These are phyloP conservation scores for Alternaria sp. DNA, from an alignment of 2,329 filamentous ascomycete species.

Conservation along the genomic window DNA sequence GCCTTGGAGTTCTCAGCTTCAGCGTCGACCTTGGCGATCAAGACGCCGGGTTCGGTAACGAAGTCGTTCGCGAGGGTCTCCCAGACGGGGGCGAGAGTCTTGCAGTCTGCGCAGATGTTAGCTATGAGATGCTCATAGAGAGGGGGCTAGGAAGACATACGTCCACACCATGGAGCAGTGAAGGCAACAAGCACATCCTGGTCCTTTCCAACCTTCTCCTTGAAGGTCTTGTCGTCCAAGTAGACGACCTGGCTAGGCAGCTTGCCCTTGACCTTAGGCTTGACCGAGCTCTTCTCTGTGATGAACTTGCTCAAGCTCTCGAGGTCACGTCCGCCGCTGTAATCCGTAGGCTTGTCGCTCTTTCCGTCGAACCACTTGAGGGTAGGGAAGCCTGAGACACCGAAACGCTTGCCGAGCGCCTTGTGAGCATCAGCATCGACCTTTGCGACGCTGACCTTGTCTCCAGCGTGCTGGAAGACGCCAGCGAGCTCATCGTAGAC, in stretches of 20 bases:
- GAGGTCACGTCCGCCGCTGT: slow-evolving; percentile 84
- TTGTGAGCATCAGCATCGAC: slow-evolving; percentile 93
- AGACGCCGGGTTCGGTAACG: slow-evolving; percentile 74
- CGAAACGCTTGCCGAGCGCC: slow-evolving; percentile 81
- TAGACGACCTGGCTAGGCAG: slow-evolving; percentile 77
- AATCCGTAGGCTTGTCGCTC: slow-evolving; percentile 82
- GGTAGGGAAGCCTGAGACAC: slow-evolving; percentile 93
- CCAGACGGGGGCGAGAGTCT: slow-evolving; percentile 87
- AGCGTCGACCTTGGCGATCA: slow-evolving; percentile 95
- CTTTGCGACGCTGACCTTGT: slow-evolving; percentile 87
- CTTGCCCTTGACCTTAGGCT: slow-evolving; percentile 76
- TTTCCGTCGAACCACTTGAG: slow-evolving; percentile 98
- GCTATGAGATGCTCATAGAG: no score
- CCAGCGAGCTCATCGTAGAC: slow-evolving; percentile 89
- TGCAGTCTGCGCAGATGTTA: slow-evolving; percentile 76
- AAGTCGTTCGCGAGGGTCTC: slow-evolving; percentile 86
- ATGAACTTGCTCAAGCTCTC: slow-evolving; percentile 85
- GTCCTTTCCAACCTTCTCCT: slow-evolving; percentile 77
- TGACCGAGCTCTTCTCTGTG: slow-evolving; percentile 83
- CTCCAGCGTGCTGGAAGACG: slow-evolving; percentile 73
- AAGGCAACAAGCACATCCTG: slow-evolving; percentile 95
- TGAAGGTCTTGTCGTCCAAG: slow-evolving; percentile 81
- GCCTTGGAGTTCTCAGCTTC: slow-evolving; percentile 86
- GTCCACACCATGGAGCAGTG: slow-evolving; percentile 97
- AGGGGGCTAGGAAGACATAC: slow-evolving; percentile 70